Evolutionary conservation across 371 early-diverging fungal species (phyloP), one percentile per base, ranked within the genome.

Genomic region (Lichtheimia ornata): DNA sequence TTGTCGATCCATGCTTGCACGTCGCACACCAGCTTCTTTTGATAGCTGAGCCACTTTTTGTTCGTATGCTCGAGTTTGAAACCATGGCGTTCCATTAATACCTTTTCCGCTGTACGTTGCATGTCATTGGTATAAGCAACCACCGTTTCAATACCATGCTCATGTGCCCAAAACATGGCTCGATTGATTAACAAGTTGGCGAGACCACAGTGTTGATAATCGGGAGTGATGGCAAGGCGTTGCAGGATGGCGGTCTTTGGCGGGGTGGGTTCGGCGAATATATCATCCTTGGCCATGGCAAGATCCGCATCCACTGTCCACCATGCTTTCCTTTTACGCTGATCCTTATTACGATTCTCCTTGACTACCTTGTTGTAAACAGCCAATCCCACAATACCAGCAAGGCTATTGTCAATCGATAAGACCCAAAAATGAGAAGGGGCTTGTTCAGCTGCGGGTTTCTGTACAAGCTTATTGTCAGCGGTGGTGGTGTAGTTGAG

Each of bases 361-460:
- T 54, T 15, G 13, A 70, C 58, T 14, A 63, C 65, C 35, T 72
- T 53, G 15, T 53, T 49, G 20, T 61, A 54, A 22, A 54, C 58
- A 4, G 67, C 66, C 22, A 79, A 51, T 12, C 77, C 81, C 7
- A 81, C 64, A 59, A 76, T 78, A 20, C 76, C 81, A 58, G 70
- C 70, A 0, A 62, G 53, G 15, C 57, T 44, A 47, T 66, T 65
- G 44, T 78, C 73, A 58, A 74, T 47, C 4, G 63, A 47, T 11
- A 81, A 62, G 1, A 81, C 78, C 81, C 81, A 81, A 47, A 81
- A 78, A 52, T 76, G 74, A 25, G 78, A 74, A 15, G 71, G 65
- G 2, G 70, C 64, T 18, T 63, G 71, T 49, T 74, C 73, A 1
- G 55, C 28, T 5, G 65, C 61, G 2, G 74, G 66, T 50, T 58